A percentile compares a stretch with the other conserved stretches of the same genome.
Conservation (phyloP, 2,329 filamentous ascomycete species). For the Dactylonectria macrodidyma region DNA sequence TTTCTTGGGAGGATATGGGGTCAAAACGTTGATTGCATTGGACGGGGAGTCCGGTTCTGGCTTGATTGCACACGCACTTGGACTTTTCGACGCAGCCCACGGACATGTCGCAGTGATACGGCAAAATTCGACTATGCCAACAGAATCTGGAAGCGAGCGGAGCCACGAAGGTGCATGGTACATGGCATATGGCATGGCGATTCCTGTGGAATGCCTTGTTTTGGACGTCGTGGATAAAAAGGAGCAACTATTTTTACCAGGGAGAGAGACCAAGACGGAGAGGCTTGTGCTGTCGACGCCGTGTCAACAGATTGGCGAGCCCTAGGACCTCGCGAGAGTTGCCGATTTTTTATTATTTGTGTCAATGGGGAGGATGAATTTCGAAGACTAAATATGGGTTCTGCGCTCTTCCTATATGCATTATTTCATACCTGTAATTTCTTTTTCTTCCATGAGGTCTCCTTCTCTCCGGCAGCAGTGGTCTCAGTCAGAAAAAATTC, state of each 20-base stretch:
- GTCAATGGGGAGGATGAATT: conserved; percentile 46
- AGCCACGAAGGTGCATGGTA: conserved; percentile 44
- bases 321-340: conserved; percentile 47
- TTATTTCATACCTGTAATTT: conserved; percentile 51
- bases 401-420: conserved; percentile 48
- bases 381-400: conserved; percentile 48
- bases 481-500: conserved; percentile 48
- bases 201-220: conserved; percentile 44
- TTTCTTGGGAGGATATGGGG: conserved; percentile 38
- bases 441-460: conserved; percentile 45
- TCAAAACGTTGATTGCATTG: conserved; percentile 54
- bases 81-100: conserved; percentile 41
- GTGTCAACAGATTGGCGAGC: conserved; percentile 37
- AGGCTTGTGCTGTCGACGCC: conserved; percentile 34
- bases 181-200: conserved; percentile 44
- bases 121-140: conserved; percentile 34
- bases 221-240: conserved; percentile 47
- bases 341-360: conserved; percentile 42
- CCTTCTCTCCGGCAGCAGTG: conserved; percentile 47
- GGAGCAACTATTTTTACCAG: conserved; percentile 41
- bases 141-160: conserved; percentile 38
- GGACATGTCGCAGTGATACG: conserved; percentile 41
- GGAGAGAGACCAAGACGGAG: conserved; percentile 40
- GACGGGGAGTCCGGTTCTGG: conserved; percentile 57
- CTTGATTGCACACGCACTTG: conserved; percentile 48